Evolutionary conservation across 2,329 filamentous ascomycete genomes (phyloP), one percentile per base, ranked within the genome.

Genomic region (Diaporthe citri): DNA sequence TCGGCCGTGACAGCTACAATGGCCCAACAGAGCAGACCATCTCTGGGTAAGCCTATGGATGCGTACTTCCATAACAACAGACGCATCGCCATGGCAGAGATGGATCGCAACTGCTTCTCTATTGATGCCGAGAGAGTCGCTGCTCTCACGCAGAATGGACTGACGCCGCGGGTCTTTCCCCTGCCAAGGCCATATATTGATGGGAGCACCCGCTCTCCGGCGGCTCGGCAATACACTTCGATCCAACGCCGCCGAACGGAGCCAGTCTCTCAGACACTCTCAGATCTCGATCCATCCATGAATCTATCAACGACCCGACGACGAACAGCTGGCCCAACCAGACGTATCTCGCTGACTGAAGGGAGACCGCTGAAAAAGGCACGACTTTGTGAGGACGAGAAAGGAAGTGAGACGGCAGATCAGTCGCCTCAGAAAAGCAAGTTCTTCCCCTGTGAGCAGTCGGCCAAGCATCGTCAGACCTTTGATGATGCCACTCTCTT

Each of bases 81-180:
- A 46, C 87, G 90, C 3, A 88, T 91, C 74, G 88, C 90, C 0
- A 87, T 92, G 79, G 90, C 87, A n/a, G 89, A 90, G 78, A 92
- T 92, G 90, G 89, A 91, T 70, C 84, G 88, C 52, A 92, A 92
- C 76, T 91, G 89, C 79, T 92, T 92, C 78, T 83, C 86, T 20
- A 84, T 90, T 17, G 87, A 91, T 74, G 83, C 86, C 20, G 81
- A 87, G 39, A 83, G 86, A 76, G 82, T 89, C 75, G 84, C 86
- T n/a, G 84, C 83, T 72, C 82, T 89, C 73, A 89, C 88, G 0
- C 83, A 86, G 34, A 86, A 87, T 73, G 89, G 86, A 4, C 80
- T 87, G 46, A 86, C 87, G 7, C 88, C 90, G 3, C 86, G 90
- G 1, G 89, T 92, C 0, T 91, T 90, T 75, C 90, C 90, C 3